Base-by-base conservation (phyloP, 2,329 filamentous ascomycete species). In the Lachnum nothofagi region DNA sequence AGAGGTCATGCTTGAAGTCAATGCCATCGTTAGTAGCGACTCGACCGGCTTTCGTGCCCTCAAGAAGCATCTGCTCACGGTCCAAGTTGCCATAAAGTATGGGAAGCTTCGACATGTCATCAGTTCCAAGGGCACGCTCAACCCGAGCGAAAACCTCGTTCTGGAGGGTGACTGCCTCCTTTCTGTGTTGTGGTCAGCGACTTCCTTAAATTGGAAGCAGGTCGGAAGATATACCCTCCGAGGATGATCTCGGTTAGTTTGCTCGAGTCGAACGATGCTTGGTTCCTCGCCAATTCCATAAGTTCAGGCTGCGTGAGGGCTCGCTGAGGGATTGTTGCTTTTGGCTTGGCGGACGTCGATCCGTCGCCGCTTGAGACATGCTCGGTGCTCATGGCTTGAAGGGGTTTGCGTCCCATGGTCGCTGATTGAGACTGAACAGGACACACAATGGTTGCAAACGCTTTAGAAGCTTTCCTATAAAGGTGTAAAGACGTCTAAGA, bases 71-170 rank as follows among this genome's bases (percentile, higher is more conserved):
- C 12, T 48, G 42, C 33, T 54, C 34, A 14, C 49, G 51, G 29
- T 42, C 44, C 25, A 44, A 42, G 17, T 48, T 44, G 16, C 34
- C 16, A 38, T 56, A 56, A 5, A 22, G 33, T 2, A n/a, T 12
- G 20, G 54, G 54, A 14, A 56, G 45, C 17, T 50, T 52, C 8
- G 45, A 45, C 6, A 27, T 49, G 33, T 54, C 46, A 17, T 41
- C 17, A 8, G 41, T 43, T 7, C 44, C 49, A 8, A 54, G 44
- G n/a, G 27, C 35, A 14, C 44, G 49, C 37, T 53, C 51, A n/a
- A 56, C 38, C 1, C 54, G 46, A 2, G 29, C 31, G 25, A 54
- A 54, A 10, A 51, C 53, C 35, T 46, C 37, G 16, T 46, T 20
- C 8, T 39, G 37, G 10, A n/a, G 22, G 3, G 33, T 20, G 9